Evolutionary conservation across 495 filamentous ascomycete species (phyloP).

Genomic region (Daldinia caldariorum): DNA sequence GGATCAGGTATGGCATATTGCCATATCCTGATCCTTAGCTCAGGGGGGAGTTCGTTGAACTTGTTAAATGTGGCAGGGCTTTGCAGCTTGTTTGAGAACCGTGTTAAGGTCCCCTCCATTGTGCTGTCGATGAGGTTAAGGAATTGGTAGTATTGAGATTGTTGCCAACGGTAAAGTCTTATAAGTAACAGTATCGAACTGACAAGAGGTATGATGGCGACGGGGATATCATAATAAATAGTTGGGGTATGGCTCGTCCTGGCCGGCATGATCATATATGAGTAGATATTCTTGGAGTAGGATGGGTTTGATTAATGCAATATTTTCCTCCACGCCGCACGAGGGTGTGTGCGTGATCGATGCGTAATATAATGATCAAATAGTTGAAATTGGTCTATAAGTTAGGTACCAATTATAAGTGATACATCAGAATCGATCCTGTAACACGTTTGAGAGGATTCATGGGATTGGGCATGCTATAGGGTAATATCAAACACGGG

Average conservation of each 20-base stretch:
- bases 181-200: constrained; percentile 32
- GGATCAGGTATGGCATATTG: constrained; percentile 43
- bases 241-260: constrained; percentile 16
- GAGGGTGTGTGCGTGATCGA: constrained; percentile 14
- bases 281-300: constrained; percentile 10
- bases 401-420: constrained; percentile 24
- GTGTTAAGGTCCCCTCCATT: constrained; percentile 38
- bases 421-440: constrained; percentile 20
- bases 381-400: constrained; percentile 10
- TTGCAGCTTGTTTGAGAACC: constrained; percentile 22
- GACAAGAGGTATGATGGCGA: constrained; percentile 38
- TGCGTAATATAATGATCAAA: constrained; percentile 23
- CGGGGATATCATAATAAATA: constrained; percentile 40
- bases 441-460: constrained; percentile 22
- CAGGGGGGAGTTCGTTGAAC: constrained; percentile 56
- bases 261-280: constrained; percentile 32
- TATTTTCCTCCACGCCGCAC: not conserved
- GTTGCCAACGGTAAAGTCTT: constrained; percentile 37
- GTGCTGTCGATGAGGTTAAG: constrained; percentile 34
- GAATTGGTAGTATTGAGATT: constrained; percentile 33
- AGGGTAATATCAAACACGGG: constrained; percentile 23
- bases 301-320: constrained; percentile 10
- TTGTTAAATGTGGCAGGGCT: constrained; percentile 47
- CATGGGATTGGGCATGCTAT: constrained; percentile 13
- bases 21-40: constrained; percentile 61